Base-by-base conservation (phyloP, 345 rosid species). In the Salix caprea region DNA sequence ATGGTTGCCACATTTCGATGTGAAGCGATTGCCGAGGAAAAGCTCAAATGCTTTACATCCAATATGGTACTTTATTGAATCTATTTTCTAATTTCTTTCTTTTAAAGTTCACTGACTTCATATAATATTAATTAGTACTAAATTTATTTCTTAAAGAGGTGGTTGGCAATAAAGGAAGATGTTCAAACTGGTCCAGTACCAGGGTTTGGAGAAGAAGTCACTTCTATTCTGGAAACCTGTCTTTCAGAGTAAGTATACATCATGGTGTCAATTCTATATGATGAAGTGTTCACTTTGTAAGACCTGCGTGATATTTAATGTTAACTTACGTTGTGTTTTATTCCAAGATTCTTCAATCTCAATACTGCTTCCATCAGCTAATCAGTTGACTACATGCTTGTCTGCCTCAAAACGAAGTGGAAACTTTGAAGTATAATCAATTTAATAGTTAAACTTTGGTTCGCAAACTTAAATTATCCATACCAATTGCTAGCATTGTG, bases 1-100 rank as follows among this genome's bases (percentile, higher is more conserved):
- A 80, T 77, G 86, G 86, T 84, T 71, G 83, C 84, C 10, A 77
- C 86, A 48, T 79, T 84, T 13, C 79, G 87, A 12, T 84, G 87
- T 74, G 87, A 81, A 71, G 84, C 81, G 69, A 81, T 84, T 76
- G 82, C 72, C 28, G 70, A 76, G 40, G 87, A 79, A 73, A 81
- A 78, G 82, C 70, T 78, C 46, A 44, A 39, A 26, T 8, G 4
- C 39, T 76, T 84, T 56, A 26, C 67, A 15, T 28, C 75, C 48
- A 77, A 84, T 67, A 70, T 70, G 81, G 87, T 84, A 75, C 68
- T 16, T 66, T 40, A 48, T 18, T 42, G 50, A 58, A 24, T 69
- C 6, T 46, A 23, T 72, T 71, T 78, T 46, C 61, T 30, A 1
- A 2, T 52, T 60, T 52, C 24, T 56, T 42, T 23, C 50, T n/a